Evolutionary conservation across 257 asterid genomes (phyloP), one percentile per base, ranked within the genome.

Genomic region (Nicotiana benthamiana): DNA sequence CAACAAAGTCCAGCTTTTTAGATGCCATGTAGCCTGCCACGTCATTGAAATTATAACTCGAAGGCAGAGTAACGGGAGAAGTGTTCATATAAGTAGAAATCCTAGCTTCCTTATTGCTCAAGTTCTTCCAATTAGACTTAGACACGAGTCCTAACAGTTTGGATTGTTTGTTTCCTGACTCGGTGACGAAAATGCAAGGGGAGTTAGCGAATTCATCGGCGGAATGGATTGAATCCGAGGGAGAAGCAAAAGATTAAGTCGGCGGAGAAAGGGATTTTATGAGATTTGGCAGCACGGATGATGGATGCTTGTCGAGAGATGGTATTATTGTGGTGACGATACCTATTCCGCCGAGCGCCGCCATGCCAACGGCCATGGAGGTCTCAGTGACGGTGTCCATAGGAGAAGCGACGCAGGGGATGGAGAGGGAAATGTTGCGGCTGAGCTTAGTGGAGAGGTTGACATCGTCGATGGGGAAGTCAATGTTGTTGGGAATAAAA

Each of bases 311-410:
- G 99, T 7, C 86, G 78, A 28, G 90, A 40, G 9, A 88, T 74
- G 3, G 90, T 75, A 81, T 81, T 91, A 83, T 95, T 95, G 76
- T 92, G 92, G 75, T 95, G 99, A 93, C 64, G 43, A 95, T 82
- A 18, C 94, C 94, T 26, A 95, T 84, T 15, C 83, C 98, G 3
- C 98, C 98, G 0, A 95, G 87, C 11, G 97, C 87, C 54, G 98
- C 97, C 98, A 93, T 95, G 78, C 94, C 92, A 1, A 90, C 86
- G 5, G 98, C 95, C 98, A 95, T 95, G 53, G 95, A 91, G 46
- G 97, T 82, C 65, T 95, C 98, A 0, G 97, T 90, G 43, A 93
- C 98, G 20, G 98, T 95, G 81, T 95, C 98, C 98, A 95, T 93
- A 0, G 98, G 98, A 17, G 98, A 95, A 56, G 98, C 85, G 27